Conservation (phyloP, 2,329 filamentous ascomycete genomes). For the Colletotrichum paranaense region DNA sequence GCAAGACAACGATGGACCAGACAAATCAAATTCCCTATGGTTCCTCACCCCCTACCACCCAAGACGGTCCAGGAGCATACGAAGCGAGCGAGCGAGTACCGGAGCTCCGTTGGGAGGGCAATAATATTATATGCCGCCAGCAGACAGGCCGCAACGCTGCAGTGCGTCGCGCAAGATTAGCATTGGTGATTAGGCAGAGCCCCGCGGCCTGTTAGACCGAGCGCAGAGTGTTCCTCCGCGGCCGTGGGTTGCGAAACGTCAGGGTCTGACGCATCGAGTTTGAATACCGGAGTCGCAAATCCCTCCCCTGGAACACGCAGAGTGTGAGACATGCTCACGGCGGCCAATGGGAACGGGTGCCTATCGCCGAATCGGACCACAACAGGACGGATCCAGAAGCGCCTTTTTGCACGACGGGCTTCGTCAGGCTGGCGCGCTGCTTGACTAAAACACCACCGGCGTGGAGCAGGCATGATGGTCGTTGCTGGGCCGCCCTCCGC, state of each 20-base stretch:
- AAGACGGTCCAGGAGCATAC: background rate
- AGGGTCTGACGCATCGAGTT: constrained; percentile 35
- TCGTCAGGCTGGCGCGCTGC: constrained; percentile 34
- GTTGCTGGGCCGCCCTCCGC: constrained; percentile 35
- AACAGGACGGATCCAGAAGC: constrained; percentile 35
- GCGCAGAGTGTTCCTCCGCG: constrained; percentile 31
- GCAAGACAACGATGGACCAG: background rate
- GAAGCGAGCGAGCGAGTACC: constrained; percentile 24
- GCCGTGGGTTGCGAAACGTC: constrained; percentile 33
- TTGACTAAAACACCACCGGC: constrained; percentile 33
- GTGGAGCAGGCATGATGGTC: constrained; percentile 33
- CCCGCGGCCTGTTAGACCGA: constrained; percentile 34
- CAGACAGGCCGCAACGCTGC: background rate
- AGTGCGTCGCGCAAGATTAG: background rate
- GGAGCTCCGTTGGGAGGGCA: constrained; percentile 30
- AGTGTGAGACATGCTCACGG: constrained; percentile 35
- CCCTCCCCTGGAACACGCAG: constrained; percentile 34
- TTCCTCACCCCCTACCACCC: background rate
- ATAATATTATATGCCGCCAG: constrained; percentile 20
- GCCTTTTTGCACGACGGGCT: constrained; percentile 31
- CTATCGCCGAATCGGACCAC: constrained; percentile 38
- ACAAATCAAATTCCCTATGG: background rate
- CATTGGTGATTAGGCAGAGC: constrained; percentile 2
- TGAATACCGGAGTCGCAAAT: constrained; percentile 37
- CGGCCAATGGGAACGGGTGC: constrained; percentile 33